phyloP scores from a whole-genome alignment of 179 eudicot genomes.

The Amaranthus tricolor region DNA sequence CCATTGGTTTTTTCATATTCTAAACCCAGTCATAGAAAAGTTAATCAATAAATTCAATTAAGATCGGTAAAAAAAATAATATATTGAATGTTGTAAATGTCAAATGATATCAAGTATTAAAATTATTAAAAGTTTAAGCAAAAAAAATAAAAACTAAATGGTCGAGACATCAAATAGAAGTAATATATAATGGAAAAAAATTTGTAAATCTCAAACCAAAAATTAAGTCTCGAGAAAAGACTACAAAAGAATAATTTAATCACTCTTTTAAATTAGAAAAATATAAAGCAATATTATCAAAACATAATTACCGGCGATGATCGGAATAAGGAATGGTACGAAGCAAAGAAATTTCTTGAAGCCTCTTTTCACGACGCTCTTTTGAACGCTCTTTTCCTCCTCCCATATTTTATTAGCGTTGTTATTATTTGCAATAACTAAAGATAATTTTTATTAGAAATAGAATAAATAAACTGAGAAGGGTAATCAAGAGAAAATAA shows the following conservation, averaged over 20 bases:
- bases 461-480: not conserved
- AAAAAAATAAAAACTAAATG: no score
- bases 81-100: no score
- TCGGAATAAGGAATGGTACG: slow-evolving; percentile 85
- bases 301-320: slow-evolving; percentile 54
- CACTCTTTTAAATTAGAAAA: not conserved
- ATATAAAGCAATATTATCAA: not conserved
- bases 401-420: slow-evolving; percentile 6
- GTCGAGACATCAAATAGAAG: no score
- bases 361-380: slow-evolving; percentile 69
- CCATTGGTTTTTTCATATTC: no score
- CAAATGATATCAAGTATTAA: no score
- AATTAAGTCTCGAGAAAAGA: not conserved
- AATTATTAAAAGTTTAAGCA: no score
- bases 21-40: no score
- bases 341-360: slow-evolving; percentile 72
- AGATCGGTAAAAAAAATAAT: no score
- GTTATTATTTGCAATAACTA: not conserved
- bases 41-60: no score
- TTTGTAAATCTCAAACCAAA: no score
- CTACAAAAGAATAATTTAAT: no score
- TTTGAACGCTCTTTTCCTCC: slow-evolving; percentile 45
- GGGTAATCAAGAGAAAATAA: not conserved
- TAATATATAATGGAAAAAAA: no score
- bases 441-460: slow-evolving; percentile 4